Evolutionary conservation across 176 grass and related monocot genomes (phyloP), one percentile per base, ranked within the genome.

Genomic region (Poa pratensis): DNA sequence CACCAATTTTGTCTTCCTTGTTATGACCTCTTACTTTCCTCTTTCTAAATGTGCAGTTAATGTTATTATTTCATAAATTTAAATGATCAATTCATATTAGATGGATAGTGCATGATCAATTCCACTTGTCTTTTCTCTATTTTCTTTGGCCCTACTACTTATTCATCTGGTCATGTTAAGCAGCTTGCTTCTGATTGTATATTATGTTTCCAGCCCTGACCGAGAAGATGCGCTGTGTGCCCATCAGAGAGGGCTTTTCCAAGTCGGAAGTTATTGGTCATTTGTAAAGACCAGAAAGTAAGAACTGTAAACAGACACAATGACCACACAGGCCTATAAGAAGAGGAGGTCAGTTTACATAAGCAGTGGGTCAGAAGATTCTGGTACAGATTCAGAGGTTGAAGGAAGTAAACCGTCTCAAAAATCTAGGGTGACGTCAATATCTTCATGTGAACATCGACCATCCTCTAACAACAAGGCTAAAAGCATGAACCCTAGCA

Each of bases 401-500:
- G 28, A 87, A 45, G 65, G 67, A 84, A 37, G 14, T 68, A 82
- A 70, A 35, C 23, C 60, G 49, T 28, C 28, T 77, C 37, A 78
- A 71, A 83, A 86, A 71, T 62, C 70, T 86, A 76, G 69, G 67
- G 35, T 71, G 77, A 73, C 27, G 59, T 77, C 92, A 52, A 22
- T 63, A 46, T 64, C 82, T 55, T 78, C 80, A 17, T 65, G 19
- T 40, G 54, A 72, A 26, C 32, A 82, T 24, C 42, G 9, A 19
- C 66, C 42, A 59, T 26, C 75, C 1, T 30, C 7, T 75, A 87
- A 73, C 12, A 83, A 32, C 20, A 94, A 86, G 61, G 52, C n/a
- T 53, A 84, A 83, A 51, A 89, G 27, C 67, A 91, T 97, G 92
- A 89, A 92, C 26, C 14, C 83, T 68, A 83, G 34, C 61, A 94